These are phyloP conservation scores for Pythium brassicae DNA, from an alignment of 352 stramenopile species.

Conservation along the genomic window DNA sequence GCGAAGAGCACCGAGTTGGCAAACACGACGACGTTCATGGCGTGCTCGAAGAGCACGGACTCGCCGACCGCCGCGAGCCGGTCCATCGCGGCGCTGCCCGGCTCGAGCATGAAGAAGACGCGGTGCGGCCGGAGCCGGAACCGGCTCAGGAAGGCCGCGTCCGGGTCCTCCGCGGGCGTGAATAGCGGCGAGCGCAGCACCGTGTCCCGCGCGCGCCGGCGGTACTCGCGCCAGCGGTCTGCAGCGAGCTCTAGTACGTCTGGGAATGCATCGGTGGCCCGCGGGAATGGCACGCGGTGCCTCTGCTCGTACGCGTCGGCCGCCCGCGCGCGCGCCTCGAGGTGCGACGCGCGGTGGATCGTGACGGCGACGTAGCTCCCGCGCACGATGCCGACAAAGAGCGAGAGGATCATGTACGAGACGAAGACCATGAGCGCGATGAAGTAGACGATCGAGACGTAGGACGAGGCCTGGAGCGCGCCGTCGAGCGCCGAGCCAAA, in stretches of 20 bases:
- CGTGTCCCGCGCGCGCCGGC: constrained; percentile 20
- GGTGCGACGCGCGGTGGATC: constrained; percentile 29
- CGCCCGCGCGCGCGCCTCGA: constrained; percentile 23
- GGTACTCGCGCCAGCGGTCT: constrained; percentile 33
- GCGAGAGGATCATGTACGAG: constrained; percentile 79
- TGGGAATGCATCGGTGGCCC: constrained; percentile 49
- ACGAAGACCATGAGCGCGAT: constrained; percentile 78
- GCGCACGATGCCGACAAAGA: constrained; percentile 83
- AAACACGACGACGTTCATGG: constrained; percentile 76
- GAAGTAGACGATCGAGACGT: constrained; percentile 77
- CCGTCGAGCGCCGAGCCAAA: constrained; percentile 76
- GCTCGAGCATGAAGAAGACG: constrained; percentile 60
- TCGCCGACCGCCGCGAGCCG: constrained; percentile 44
- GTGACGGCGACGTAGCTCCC: constrained; percentile 72
- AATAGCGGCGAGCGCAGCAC: constrained; percentile 55
- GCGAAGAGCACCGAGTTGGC: constrained; percentile 71
- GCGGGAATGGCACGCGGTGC: constrained; percentile 48
- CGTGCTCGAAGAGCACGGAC: constrained; percentile 61
- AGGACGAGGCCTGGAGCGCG: constrained; percentile 64
- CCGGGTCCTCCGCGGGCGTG: constrained; percentile 27
- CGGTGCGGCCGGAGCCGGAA: constrained; percentile 56
- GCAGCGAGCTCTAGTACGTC: constrained; percentile 47
- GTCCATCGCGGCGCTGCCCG: constrained; percentile 44
- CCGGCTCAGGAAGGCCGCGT: constrained; percentile 55
- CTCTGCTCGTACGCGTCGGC: constrained; percentile 45